Evolutionary conservation across 257 asterid species (phyloP), one percentile per base, ranked within the genome.

Genomic region (Nyctanthes arbortristis): DNA sequence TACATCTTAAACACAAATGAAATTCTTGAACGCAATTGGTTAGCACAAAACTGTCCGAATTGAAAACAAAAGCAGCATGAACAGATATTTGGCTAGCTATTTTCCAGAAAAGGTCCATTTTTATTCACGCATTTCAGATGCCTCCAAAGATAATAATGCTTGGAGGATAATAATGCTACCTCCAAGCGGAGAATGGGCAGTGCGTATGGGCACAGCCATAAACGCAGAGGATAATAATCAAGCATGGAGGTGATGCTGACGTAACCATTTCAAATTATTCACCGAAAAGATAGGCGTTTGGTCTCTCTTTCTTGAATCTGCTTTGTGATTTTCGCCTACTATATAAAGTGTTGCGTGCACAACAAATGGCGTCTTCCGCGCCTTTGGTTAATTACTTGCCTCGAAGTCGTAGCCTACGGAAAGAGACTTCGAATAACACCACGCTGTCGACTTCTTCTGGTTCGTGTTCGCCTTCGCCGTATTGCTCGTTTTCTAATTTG

Each of bases 311-410:
- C 68, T 72, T 0, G 3, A 33, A 36, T 55, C 73, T 36, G 74
- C 69, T 55, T 27, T 59, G 69, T 61, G 30, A 7, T 4, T 49
- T 34, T 67, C 31, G 24, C 34, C 22, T 66, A 7, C 88, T 78
- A 80, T 84, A 75, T 72, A 83, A 80, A 83, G 88, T 57, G 70
- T 43, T 32, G 22, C 70, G 54, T 20, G 31, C 40, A 22, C 45
- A 28, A 59, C 61, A 73, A 43, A 80, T 78, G 85, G 77, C 87
- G 29, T 59, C 77, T 33, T 67, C 84, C 29, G 60, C 86, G 56
- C 75, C 83, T 67, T 62, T 79, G 73, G 69, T 69, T 70, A 27
- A 37, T 64, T 72, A 35, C 79, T 60, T 69, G 9, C 65, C 78
- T 61, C 82, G 52, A 31, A 29, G 73, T 73, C 71, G 55, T 54